A percentile compares a stretch with the other conserved stretches of the same genome.
These are phyloP conservation scores for Colletotrichum falcatum DNA, from an alignment of 2,329 filamentous ascomycete genomes.

Conservation along the genomic window DNA sequence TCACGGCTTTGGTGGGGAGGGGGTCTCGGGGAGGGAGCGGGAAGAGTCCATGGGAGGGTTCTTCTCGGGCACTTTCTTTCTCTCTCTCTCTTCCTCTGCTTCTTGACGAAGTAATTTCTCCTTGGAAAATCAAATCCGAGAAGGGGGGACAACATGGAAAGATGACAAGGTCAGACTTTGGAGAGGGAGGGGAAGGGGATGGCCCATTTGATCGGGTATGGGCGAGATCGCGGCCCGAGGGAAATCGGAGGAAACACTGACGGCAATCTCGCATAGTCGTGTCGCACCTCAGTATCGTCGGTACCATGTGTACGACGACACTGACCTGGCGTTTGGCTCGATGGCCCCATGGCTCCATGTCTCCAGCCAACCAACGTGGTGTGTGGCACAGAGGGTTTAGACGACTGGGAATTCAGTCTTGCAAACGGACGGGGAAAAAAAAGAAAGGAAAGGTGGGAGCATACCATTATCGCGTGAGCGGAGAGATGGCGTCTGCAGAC, in stretches of 20 bases:
- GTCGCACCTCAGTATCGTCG: slow-evolving; percentile 29
- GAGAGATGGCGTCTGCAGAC: neutral
- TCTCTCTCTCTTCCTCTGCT: neutral
- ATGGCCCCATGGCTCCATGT: neutral
- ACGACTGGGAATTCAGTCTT: neutral
- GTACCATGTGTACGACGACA: slow-evolving; percentile 25
- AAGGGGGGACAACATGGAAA: neutral
- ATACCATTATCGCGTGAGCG: neutral
- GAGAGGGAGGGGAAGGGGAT: neutral
- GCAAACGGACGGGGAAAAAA: neutral
- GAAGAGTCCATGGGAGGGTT: neutral
- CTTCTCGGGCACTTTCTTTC: neutral
- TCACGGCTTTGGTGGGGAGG: neutral
- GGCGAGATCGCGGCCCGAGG: slow-evolving; percentile 4
- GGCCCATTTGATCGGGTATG: slow-evolving; percentile 3
- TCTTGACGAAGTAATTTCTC: no score
- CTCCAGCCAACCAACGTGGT: neutral
- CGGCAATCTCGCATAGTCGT: slow-evolving; percentile 38
- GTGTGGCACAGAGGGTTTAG: neutral
- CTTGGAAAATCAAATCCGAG: neutral
- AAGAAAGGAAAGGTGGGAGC: neutral
- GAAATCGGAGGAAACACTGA: slow-evolving; percentile 11
- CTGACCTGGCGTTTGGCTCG: slow-evolving; percentile 1
- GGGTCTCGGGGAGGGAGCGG: neutral
- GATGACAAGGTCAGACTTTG: neutral